These are phyloP conservation scores for Paulownia fortunei DNA, from an alignment of 257 asterid species.

Conservation along the genomic window DNA sequence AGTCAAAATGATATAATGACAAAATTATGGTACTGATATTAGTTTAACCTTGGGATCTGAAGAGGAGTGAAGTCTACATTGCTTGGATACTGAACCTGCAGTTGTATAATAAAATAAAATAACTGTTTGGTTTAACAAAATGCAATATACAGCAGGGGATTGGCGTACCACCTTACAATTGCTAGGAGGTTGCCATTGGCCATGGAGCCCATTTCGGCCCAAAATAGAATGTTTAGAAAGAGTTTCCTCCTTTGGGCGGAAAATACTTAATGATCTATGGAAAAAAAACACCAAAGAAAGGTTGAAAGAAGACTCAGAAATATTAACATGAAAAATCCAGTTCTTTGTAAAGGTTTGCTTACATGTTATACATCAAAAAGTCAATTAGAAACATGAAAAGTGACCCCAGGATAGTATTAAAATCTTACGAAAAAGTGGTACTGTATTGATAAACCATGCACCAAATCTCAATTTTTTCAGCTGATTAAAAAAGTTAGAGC, in stretches of 20 bases:
- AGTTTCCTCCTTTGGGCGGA: slow-evolving; percentile 87
- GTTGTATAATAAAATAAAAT: slow-evolving; percentile 30
- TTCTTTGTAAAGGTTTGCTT: neutral
- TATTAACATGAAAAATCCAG: slow-evolving; percentile 22
- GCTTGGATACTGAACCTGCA: slow-evolving; percentile 93
- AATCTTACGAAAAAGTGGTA: neutral
- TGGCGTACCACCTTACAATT: slow-evolving; percentile 59
- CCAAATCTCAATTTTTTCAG: neutral
- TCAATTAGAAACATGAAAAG: slow-evolving; percentile 21
- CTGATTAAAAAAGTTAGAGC: neutral
- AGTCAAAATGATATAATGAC: slow-evolving; percentile 15
- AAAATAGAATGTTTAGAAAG: slow-evolving; percentile 90
- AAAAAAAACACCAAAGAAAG: slow-evolving; percentile 22
- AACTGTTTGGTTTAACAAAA: slow-evolving; percentile 17
- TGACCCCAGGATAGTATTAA: slow-evolving; percentile 10
- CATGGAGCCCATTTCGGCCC: slow-evolving; percentile 91
- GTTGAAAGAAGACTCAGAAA: slow-evolving; percentile 22
- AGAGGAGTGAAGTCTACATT: slow-evolving; percentile 64
- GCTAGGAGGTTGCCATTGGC: slow-evolving; percentile 88
- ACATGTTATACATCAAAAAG: neutral
- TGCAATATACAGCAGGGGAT: slow-evolving; percentile 23
- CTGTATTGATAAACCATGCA: neutral
- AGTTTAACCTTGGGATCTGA: slow-evolving; percentile 65
- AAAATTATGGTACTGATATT: slow-evolving; percentile 20
- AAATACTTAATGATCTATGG: slow-evolving; percentile 61